A percentile compares a stretch with the other conserved stretches of the same genome.
Conservation (phyloP, 106 monocot genomes). For the Acorus gramineus region DNA sequence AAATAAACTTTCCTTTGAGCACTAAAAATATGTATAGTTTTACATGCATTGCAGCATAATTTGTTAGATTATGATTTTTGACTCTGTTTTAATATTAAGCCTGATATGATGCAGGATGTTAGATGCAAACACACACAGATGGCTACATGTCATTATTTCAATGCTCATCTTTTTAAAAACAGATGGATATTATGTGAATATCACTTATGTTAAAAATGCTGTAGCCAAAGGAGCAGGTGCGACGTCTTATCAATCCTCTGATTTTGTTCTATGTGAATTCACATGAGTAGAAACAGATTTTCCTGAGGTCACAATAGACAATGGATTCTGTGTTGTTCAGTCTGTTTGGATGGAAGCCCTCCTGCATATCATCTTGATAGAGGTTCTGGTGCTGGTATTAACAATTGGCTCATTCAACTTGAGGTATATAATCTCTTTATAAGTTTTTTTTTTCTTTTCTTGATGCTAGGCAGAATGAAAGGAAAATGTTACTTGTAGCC, state of each 20-base stretch:
- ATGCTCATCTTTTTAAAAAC: no score
- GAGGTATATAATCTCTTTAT: neutral
- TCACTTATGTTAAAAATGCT: slow-evolving; percentile 7
- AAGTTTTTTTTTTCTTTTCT: neutral
- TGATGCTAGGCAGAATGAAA: no score
- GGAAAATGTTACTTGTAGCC: no score
- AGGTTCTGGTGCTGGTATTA: slow-evolving; percentile 1
- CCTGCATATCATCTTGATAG: slow-evolving; percentile 4
- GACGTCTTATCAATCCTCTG: neutral
- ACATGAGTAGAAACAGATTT: neutral
- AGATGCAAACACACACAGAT: no score
- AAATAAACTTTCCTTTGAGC: no score
- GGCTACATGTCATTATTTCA: no score
- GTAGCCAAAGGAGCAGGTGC: slow-evolving; percentile 13
- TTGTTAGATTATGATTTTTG: no score
- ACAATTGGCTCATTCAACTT: neutral
- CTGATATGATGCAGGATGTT: no score
- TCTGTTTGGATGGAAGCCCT: slow-evolving; percentile 9
- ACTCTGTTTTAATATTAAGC: no score
- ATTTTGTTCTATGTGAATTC: neutral
- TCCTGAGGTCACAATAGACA: neutral
- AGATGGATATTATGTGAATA: neutral
- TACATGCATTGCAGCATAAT: no score
- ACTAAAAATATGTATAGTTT: no score
- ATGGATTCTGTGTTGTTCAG: neutral